These are phyloP conservation scores for Clathrus columnatus DNA, from an alignment of 768 basidiomycete genomes.

Conservation along the genomic window DNA sequence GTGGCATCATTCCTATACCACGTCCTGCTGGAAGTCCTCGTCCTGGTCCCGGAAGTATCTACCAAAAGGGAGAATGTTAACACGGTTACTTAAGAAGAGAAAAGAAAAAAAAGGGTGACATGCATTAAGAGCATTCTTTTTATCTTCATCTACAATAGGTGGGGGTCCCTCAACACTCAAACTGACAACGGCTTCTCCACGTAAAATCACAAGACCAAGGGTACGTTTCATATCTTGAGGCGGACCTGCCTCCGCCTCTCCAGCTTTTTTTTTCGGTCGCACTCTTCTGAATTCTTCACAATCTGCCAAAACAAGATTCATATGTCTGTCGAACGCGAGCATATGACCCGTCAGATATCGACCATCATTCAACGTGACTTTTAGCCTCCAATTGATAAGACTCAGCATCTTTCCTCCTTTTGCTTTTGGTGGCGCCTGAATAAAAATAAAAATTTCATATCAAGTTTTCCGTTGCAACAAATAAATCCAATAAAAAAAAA, in stretches of 20 bases:
- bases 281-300: conserved; percentile 97
- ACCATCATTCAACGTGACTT: conserved; percentile 95
- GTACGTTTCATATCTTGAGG: conserved; percentile 95
- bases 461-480: conserved; percentile 9
- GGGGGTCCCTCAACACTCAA: conserved; percentile 94
- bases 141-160: conserved; percentile 83
- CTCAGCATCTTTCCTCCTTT: conserved; percentile 98
- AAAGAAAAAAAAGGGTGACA: conserved; percentile 3
- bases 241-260: conserved; percentile 58
- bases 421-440: conserved; percentile 87
- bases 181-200: conserved; percentile 95
- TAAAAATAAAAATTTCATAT: background rate
- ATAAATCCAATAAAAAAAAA: background rate
- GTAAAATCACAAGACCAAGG: conserved; percentile 91
- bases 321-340: conserved; percentile 99
- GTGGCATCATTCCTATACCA: conserved; percentile 93
- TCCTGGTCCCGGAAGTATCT: conserved; percentile 87
- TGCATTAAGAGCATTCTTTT: conserved; percentile 61
- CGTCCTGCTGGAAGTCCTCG: conserved; percentile 94
- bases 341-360: conserved; percentile 94
- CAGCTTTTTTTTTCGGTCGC: conserved; percentile 83
- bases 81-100: background rate
- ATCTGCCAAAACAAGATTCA: conserved; percentile 97
- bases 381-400: conserved; percentile 96
- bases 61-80: conserved; percentile 17